Conservation (phyloP, 2,329 filamentous ascomycete species). For the Coniochaeta pulveracea region DNA sequence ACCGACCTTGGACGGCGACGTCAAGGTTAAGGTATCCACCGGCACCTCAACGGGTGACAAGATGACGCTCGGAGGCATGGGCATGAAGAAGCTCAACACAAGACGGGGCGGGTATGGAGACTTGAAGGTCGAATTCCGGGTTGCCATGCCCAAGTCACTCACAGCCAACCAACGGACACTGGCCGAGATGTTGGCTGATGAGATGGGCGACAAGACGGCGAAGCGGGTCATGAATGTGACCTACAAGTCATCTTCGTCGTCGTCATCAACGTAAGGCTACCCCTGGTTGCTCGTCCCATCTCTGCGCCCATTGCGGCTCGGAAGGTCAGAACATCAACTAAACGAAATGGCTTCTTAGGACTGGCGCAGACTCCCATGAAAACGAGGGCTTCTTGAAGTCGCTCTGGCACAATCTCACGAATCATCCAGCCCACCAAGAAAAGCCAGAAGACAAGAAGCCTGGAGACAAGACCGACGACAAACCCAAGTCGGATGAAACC, state of each 20-base stretch:
- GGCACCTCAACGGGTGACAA: conserved; percentile 89
- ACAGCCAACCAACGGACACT: conserved; percentile 85
- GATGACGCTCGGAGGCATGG: conserved; percentile 80
- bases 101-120: conserved; percentile 65
- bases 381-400: conserved; percentile 87
- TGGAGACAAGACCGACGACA: conserved; percentile 11
- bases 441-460: conserved; percentile 16
- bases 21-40: conserved; percentile 82
- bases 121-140: conserved; percentile 86
- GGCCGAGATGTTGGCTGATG: conserved; percentile 90
- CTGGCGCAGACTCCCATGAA: conserved; percentile 44
- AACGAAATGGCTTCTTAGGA: conserved; percentile 5
- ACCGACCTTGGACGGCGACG: conserved; percentile 81
- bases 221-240: conserved; percentile 91
- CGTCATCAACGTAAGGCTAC: conserved; percentile 1
- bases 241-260: conserved; percentile 25
- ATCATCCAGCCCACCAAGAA: conserved; percentile 49
- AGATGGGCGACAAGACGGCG: conserved; percentile 86
- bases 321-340: background rate
- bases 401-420: conserved; percentile 87
- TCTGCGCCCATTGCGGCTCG: too few species aligned
- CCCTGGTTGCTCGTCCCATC: background rate
- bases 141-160: conserved; percentile 90
- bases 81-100: conserved; percentile 75
- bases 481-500: conserved; percentile 11